These are phyloP conservation scores for Puccinia triticina DNA, from an alignment of 1,284 basidiomycete species.

Conservation along the genomic window DNA sequence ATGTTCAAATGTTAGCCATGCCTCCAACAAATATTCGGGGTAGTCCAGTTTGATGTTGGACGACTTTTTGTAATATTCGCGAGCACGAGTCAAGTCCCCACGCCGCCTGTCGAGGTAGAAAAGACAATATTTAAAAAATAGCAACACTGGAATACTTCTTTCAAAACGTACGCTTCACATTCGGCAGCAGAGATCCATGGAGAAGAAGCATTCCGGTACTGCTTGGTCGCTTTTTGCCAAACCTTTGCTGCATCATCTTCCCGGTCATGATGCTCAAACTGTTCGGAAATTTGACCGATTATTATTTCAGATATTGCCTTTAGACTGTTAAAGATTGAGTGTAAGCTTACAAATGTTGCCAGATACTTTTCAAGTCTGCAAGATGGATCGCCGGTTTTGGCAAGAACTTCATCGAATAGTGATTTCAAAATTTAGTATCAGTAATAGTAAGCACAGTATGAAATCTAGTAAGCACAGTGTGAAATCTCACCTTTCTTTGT, in stretches of 20 bases:
- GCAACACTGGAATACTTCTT: neutral
- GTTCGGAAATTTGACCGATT: neutral
- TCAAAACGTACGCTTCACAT: slow-evolving; percentile 46
- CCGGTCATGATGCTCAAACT: slow-evolving; percentile 46
- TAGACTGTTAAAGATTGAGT: neutral
- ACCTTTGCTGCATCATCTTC: slow-evolving; percentile 44
- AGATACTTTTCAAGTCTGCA: slow-evolving; percentile 49
- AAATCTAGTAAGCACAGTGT: neutral
- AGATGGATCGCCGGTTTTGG: slow-evolving; percentile 45
- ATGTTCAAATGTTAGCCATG: slow-evolving; percentile 52
- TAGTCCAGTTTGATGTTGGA: slow-evolving; percentile 50
- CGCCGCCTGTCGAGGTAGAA: slow-evolving; percentile 21
- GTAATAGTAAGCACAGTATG: neutral
- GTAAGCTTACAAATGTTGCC: slow-evolving; percentile 25
- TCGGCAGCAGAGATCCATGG: slow-evolving; percentile 46
- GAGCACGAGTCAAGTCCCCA: slow-evolving; percentile 45
- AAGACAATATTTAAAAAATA: neutral
- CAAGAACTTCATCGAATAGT: neutral
- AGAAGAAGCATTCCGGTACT: slow-evolving; percentile 45
- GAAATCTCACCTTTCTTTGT: slow-evolving; percentile 41
- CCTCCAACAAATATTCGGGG: slow-evolving; percentile 50
- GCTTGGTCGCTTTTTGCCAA: slow-evolving; percentile 51
- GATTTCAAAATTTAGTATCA: neutral
- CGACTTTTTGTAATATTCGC: slow-evolving; percentile 51
- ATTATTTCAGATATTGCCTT: neutral